phyloP scores from a whole-genome alignment of 1,139 yeast genomes.

The Saccharomyces hybrid region DNA sequence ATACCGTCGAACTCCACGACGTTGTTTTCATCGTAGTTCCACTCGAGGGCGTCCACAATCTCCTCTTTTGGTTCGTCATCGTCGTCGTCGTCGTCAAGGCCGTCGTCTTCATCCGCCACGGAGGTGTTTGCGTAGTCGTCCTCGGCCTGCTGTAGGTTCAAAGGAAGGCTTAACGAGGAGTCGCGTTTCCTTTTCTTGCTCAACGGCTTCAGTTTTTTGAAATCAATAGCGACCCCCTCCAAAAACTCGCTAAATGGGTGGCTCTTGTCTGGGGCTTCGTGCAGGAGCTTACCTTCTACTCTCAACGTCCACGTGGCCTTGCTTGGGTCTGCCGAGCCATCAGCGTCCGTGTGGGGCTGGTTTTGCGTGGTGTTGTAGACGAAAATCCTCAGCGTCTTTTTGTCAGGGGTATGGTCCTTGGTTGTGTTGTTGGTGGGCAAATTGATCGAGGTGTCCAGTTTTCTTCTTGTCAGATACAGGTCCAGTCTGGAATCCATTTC shows the following conservation, averaged over 20 bases:
- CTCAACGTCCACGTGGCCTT: slow-evolving; percentile 65
- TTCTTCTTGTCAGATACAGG: not conserved
- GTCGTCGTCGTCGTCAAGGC: slow-evolving; percentile 3
- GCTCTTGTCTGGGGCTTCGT: slow-evolving; percentile 34
- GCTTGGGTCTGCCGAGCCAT: slow-evolving; percentile 10
- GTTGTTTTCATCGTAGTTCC: slow-evolving; percentile 53
- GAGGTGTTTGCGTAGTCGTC: slow-evolving; percentile 3
- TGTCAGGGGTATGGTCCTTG: not conserved
- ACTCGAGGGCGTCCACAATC: slow-evolving; percentile 43
- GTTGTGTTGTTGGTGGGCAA: not conserved
- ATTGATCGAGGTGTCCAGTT: not conserved
- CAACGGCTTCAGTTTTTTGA: slow-evolving; percentile 29
- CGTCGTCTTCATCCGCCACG: too few relatives aligned
- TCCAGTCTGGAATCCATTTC: slow-evolving; percentile 1
- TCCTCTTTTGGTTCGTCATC: slow-evolving; percentile 5
- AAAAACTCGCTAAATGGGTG: slow-evolving; percentile 71
- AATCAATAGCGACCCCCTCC: slow-evolving; percentile 79
- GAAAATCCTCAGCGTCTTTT: slow-evolving; percentile 52
- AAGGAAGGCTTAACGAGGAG: slow-evolving; percentile 7
- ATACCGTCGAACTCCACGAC: slow-evolving; percentile 73
- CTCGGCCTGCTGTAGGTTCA: slow-evolving; percentile 2
- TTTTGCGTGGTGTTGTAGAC: slow-evolving; percentile 75
- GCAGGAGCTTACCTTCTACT: slow-evolving; percentile 74
- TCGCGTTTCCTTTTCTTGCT: not conserved
- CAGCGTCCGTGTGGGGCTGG: slow-evolving; percentile 81